Evolutionary conservation across 768 basidiomycete genomes (phyloP), one percentile per base, ranked within the genome.

Genomic region (Chlorophyllum brunneum): DNA sequence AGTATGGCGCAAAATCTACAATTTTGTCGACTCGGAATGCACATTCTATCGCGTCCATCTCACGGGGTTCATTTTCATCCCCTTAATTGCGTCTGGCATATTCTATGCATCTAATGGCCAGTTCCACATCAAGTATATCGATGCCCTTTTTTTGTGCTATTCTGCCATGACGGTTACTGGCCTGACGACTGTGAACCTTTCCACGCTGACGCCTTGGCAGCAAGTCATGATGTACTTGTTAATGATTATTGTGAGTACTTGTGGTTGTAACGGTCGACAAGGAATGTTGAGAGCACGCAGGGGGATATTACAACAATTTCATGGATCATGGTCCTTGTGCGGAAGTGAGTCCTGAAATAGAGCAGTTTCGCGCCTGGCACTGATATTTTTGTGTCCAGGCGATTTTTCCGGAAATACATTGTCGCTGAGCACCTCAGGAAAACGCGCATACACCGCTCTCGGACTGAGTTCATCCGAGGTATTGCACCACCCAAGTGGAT

Each of bases 251-350:
- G 78, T 77, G 54, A 64, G 69, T 64, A 30, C 30, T 41, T 31
- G 48, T 24, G 16, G 41, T 20, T 4, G 23, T 34, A 15, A 26
- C 16, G 1, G n/a, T n/a, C n/a, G n/a, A n/a, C 50, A 4, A 40
- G 9, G 6, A 18, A 13, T 41, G n/a, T 18, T 36, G 4, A 33
- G 30, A 26, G 22, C 10, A 36, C 13, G 30, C 52, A 79, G 70
- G 77, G 78, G 0, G 70, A 76, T 49, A 61, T 75, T 47, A 77
- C 78, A 0, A 67, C 73, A 22, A 78, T 83, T 15, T 81, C 82
- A 2, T 83, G 85, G 79, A 66, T 82, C 34, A 83, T 85, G 76
- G 82, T 86, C 26, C 67, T 83, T 40, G 76, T 83, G n/a, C 70
- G 85, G 48, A 77, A 80, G 78, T 80, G 54, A 46, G 67, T 59